Percentiles rank a stretch among this genome's conserved stretches.
Evolutionary conservation across 345 rosid genomes (phyloP).

Genomic region (Aethionema arabicum): DNA sequence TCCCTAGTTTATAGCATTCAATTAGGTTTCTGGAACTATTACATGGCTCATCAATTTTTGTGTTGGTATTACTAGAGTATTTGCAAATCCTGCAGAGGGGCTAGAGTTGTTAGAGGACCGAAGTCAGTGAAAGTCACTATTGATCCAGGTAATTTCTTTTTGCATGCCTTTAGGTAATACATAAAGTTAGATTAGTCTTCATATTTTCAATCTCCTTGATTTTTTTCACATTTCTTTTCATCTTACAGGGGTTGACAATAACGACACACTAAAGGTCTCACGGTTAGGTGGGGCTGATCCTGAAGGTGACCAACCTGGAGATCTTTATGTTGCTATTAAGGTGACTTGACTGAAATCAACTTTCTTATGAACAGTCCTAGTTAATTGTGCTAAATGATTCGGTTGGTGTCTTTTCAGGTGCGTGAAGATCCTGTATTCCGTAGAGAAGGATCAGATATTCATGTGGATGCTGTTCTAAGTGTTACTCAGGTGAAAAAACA

Average conservation of each 20-base stretch:
- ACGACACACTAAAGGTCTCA: conserved; percentile 68
- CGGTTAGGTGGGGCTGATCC: conserved; percentile 96
- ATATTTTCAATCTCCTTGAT: not conserved
- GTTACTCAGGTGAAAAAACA: conserved; percentile 67
- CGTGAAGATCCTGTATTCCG: conserved; percentile 95
- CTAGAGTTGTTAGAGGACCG: conserved; percentile 67
- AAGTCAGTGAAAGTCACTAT: conserved; percentile 84
- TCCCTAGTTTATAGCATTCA: conserved; percentile 14
- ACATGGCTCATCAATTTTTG: conserved; percentile 17
- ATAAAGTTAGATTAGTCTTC: not conserved
- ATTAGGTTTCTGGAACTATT: conserved; percentile 11
- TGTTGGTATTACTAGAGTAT: conserved; percentile 56
- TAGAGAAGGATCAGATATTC: conserved; percentile 88
- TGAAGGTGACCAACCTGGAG: conserved; percentile 92
- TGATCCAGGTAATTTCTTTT: conserved; percentile 60
- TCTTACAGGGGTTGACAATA: conserved; percentile 74
- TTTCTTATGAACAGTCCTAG: conserved; percentile 8
- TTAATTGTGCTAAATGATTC: conserved; percentile 15
- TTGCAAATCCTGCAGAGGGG: conserved; percentile 91
- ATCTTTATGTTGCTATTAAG: conserved; percentile 80
- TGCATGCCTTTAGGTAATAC: conserved; percentile 4
- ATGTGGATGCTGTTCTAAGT: conserved; percentile 76
- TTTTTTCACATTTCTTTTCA: conserved; percentile 19
- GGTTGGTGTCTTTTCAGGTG: conserved; percentile 46
- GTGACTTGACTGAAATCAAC: conserved; percentile 37